Evolutionary conservation across 2,329 filamentous ascomycete genomes (phyloP).

Genomic region (Fusarium papillatum): DNA sequence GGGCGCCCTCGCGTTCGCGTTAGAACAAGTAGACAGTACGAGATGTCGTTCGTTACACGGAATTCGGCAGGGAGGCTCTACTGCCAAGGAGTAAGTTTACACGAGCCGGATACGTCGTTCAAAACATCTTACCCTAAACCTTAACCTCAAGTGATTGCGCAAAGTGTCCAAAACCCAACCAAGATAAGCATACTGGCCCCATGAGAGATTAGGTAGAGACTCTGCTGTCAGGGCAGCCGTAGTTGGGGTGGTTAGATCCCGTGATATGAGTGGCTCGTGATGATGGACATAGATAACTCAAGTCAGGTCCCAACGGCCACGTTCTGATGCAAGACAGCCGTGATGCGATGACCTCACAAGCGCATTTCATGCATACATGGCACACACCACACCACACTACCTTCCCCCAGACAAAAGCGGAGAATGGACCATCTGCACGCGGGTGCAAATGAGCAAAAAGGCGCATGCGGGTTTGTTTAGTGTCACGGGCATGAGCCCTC

Average conservation of each 20-base stretch:
- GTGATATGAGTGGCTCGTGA: slow-evolving; percentile 1
- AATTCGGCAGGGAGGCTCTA: neutral
- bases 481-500: neutral
- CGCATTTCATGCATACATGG: neutral
- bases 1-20: no score
- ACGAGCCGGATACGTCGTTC: neutral
- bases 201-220: neutral
- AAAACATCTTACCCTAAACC: neutral
- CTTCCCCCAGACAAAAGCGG: slow-evolving; percentile 6
- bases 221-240: neutral
- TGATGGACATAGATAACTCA: neutral
- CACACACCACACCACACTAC: neutral
- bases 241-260: neutral
- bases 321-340: neutral
- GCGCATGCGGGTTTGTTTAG: neutral
- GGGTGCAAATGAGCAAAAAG: neutral
- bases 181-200: neutral
- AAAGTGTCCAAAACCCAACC: neutral
- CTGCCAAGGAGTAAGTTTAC: neutral
- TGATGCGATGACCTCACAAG: slow-evolving; percentile 5
- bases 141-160: neutral
- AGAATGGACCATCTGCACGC: neutral
- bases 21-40: neutral
- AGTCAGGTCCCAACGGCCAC: neutral
- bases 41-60: neutral